phyloP scores from a whole-genome alignment of 495 filamentous ascomycete genomes.

The Podospora appendiculata region DNA sequence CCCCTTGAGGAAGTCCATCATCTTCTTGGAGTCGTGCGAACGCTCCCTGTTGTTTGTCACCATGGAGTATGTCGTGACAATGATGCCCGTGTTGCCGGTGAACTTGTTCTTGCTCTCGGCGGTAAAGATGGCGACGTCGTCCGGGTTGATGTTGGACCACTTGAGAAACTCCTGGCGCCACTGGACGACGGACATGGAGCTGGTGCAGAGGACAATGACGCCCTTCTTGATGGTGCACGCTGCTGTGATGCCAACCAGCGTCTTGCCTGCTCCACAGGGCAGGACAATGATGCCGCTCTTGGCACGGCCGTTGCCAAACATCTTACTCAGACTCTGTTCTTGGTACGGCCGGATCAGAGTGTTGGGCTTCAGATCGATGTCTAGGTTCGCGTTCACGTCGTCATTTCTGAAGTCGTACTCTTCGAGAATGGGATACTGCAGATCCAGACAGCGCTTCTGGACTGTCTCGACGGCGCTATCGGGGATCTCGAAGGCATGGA shows the following conservation, averaged over 20 bases:
- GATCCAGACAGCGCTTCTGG: conserved; percentile 79
- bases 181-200: conserved; percentile 95
- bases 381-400: conserved; percentile 75
- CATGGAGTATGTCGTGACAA: conserved; percentile 98
- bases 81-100: conserved; percentile 81
- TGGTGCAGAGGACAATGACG: conserved; percentile 89
- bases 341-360: conserved; percentile 88
- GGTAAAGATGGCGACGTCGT: conserved; percentile 91
- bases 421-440: conserved; percentile 82
- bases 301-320: conserved; percentile 97
- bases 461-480: conserved; percentile 72
- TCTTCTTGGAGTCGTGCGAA: conserved; percentile 88
- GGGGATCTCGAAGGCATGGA: conserved; percentile 91
- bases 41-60: conserved; percentile 80
- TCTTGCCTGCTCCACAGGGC: conserved; percentile 96
- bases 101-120: conserved; percentile 90
- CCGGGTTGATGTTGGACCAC: conserved; percentile 94
- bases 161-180: conserved; percentile 95
- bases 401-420: conserved; percentile 99
- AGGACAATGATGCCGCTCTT: conserved; percentile 97
- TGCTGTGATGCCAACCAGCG: conserved; percentile 91
- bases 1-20: conserved; percentile 91
- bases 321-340: conserved; percentile 94
- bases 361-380: conserved; percentile 82
- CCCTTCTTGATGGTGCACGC: conserved; percentile 97